phyloP scores from a whole-genome alignment of 345 rosid species.

The Conringia planisiliqua region DNA sequence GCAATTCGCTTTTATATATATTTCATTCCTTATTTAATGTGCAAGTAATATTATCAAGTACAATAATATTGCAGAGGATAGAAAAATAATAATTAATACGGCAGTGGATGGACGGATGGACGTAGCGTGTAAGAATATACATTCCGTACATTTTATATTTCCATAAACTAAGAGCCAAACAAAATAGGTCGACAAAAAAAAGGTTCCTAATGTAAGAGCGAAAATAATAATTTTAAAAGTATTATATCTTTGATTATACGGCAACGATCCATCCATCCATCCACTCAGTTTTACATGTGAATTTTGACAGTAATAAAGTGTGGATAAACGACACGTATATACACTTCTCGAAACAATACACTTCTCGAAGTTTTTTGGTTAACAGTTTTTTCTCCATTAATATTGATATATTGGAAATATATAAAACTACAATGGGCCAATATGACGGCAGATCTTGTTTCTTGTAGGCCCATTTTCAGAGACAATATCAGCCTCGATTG shows the following conservation, averaged over 20 bases:
- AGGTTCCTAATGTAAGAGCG: not conserved
- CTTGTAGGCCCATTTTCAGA: not conserved
- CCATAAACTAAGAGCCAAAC: conserved; percentile 2
- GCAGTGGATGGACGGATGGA: conserved; percentile 14
- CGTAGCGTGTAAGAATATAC: conserved; percentile 32
- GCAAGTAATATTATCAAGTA: not conserved
- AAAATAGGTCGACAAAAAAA: not conserved
- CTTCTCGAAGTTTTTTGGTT: not conserved
- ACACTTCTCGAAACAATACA: not conserved
- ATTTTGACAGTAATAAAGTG: not conserved
- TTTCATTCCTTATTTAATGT: not conserved
- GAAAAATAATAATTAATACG: not conserved
- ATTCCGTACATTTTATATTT: conserved; percentile 7
- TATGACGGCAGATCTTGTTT: not conserved
- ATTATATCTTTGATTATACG: not conserved
- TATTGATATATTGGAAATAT: too few relatives aligned
- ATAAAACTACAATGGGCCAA: not conserved
- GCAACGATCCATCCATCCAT: conserved; percentile 22
- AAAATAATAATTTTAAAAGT: not conserved
- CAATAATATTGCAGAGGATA: not conserved
- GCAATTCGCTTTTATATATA: not conserved
- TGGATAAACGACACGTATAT: not conserved
- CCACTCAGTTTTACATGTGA: conserved; percentile 16
- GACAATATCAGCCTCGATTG: not conserved
- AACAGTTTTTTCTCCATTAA: too few relatives aligned